Evolutionary conservation across 1,284 basidiomycete genomes (phyloP), one percentile per base, ranked within the genome.

Genomic region (Rhodotorula glutinis): DNA sequence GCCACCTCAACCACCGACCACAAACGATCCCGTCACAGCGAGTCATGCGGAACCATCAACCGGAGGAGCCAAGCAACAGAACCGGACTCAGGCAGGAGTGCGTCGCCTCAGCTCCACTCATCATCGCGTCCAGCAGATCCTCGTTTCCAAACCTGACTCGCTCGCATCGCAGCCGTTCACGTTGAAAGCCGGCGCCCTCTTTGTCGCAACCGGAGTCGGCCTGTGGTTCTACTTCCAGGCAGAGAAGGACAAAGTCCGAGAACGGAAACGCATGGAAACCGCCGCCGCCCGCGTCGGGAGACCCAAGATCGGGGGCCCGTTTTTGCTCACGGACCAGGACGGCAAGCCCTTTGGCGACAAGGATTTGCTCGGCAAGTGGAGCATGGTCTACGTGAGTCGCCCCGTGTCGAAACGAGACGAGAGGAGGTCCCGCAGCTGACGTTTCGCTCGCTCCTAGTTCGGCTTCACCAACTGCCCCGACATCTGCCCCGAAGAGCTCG

Each of bases 391-490:
- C 81, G 76, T 77, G 59, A 60, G 76, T 73, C 57, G 16, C 23
- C 7, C 41, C 46, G n/a, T 58, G 29, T 11, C n/a, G 7, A 16
- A 25, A 53, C 16, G 40, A 17, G 38, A 43, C n/a, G n/a, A 46
- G 27, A 4, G 16, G 8, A 30, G 5, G n/a, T 23, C 17, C 19
- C 33, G 43, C 13, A 14, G 14, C 47, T 62, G n/a, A 53, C 46
- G 1, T 30, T 11, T 23, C 29, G 9, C 13, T 27, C 10, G 17
- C 25, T 10, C 21, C 14, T 64, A 77, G 76, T 97, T 97, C 79
- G 93, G 93, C 19, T 96, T 96, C 81, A 93, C 92, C 41, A 93
- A 96, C 79, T 96, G 93, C 79, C 96, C 95, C 5, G 96, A 99
- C 79, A 98, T 99, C 68, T 99, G 95, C 78, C 95, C 95, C 2